A percentile compares a stretch with the other conserved stretches of the same genome.
These are phyloP conservation scores for Mrakia gelida DNA, from an alignment of 768 basidiomycete species.

Conservation along the genomic window DNA sequence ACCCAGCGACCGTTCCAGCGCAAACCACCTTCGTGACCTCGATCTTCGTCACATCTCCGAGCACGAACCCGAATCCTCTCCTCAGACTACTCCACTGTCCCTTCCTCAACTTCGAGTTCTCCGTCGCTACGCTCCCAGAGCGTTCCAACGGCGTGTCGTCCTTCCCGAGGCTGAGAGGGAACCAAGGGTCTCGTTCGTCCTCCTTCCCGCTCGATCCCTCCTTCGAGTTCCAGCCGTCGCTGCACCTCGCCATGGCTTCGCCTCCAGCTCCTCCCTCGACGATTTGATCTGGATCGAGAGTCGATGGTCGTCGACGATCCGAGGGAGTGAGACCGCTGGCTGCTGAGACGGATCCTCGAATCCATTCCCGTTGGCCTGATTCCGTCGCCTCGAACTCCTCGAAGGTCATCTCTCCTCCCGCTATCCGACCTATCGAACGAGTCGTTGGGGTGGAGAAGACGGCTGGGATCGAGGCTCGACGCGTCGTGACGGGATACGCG, in stretches of 20 bases:
- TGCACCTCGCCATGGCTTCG: background rate
- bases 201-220: background rate
- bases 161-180: background rate
- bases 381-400: constrained; percentile 23
- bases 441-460: background rate
- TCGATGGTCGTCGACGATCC: background rate
- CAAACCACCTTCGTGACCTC: constrained; percentile 43
- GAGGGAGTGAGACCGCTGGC: background rate
- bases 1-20: constrained; percentile 35
- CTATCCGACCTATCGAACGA: constrained; percentile 1
- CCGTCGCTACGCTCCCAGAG: background rate
- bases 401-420: constrained; percentile 18
- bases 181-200: background rate
- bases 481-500: background rate
- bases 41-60: constrained; percentile 41
- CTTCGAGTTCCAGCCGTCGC: background rate
- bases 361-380: background rate
- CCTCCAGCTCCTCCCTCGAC: background rate
- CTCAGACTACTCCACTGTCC: too few species aligned
- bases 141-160: background rate
- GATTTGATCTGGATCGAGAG: background rate
- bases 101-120: background rate
- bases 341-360: background rate
- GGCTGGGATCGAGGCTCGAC: background rate
- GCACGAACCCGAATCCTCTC: constrained; percentile 34